Conservation (phyloP, 176 grass and related monocot species). For the Aegilops longissima region DNA sequence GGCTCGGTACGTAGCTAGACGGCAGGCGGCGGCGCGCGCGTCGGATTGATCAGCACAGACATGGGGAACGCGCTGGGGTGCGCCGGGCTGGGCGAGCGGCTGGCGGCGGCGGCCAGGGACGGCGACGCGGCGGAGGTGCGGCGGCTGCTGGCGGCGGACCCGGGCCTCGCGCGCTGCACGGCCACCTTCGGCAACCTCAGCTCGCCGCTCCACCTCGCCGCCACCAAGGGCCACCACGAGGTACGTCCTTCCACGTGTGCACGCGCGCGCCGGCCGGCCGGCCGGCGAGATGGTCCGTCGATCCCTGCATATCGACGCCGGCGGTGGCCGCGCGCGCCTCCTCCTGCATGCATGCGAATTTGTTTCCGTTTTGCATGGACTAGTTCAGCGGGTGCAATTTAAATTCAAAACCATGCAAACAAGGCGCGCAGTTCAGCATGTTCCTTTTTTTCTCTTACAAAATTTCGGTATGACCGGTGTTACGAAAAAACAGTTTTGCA, state of each 20-base stretch:
- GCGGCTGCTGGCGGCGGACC: conserved; percentile 53
- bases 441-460: neutral
- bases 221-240: conserved; percentile 69
- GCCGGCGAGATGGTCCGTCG: neutral
- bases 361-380: neutral
- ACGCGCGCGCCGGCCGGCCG: no score
- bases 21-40: no score
- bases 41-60: no score
- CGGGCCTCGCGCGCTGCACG: conserved; percentile 54
- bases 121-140: conserved; percentile 62
- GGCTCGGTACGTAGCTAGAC: no score
- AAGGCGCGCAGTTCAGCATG: no score
- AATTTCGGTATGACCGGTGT: neutral
- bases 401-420: neutral
- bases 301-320: neutral
- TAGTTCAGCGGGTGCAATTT: neutral
- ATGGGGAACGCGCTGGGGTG: conserved; percentile 91
- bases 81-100: conserved; percentile 58
- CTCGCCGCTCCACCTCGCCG: conserved; percentile 88
- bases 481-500: no score
- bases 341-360: neutral
- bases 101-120: conserved; percentile 64
- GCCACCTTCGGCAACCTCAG: conserved; percentile 70
- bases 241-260: conserved; percentile 20
- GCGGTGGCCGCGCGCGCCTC: no score